Evolutionary conservation across 768 basidiomycete genomes (phyloP), one percentile per base, ranked within the genome.

Genomic region (Kwoniella europaea): DNA sequence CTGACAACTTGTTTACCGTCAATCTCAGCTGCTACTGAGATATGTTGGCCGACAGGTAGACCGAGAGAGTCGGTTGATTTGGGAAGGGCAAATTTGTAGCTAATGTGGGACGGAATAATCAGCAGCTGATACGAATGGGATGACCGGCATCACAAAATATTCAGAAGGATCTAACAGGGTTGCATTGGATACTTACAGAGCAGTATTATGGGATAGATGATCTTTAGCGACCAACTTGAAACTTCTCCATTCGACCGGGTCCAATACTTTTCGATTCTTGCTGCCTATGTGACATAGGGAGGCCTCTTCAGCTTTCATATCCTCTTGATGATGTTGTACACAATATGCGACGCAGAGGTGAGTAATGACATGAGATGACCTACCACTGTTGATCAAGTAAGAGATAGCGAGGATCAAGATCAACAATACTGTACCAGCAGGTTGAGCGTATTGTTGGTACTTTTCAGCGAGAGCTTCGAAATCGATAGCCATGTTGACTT

Each of bases 41-140:
- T 93, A 87, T 99, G 97, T 86, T 98, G 94, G 62, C 97, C 97
- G 74, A 94, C 90, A 68, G 97, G 97, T 3, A 99, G 90, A 68
- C 96, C 96, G 16, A 99, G 90, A 63, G 91, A 86, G 81, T 92
- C 91, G 43, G 89, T 87, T 10, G 88, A 79, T 72, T 87, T 86
- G 43, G 93, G 92, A 18, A 98, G 88, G 24, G 87, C 89, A 84
- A 97, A 97, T 68, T 94, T 94, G 87, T 98, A 98, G 76, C 95
- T 97, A 52, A 60, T 9, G 35, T 16, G 58, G 10, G 4, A n/a
- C 20, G 9, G 24, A 43, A 18, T 6, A 4, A 20, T 27, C 24
- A n/a, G 58, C 6, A 29, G 12, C 27, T 35, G 35, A 35, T 35
- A 35, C 35, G 35, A 35, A 35, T 35, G 35, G 35, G 35, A 35